These are phyloP conservation scores for Miscanthus lutarioriparius DNA, from an alignment of 176 grass and related monocot species.

Conservation along the genomic window DNA sequence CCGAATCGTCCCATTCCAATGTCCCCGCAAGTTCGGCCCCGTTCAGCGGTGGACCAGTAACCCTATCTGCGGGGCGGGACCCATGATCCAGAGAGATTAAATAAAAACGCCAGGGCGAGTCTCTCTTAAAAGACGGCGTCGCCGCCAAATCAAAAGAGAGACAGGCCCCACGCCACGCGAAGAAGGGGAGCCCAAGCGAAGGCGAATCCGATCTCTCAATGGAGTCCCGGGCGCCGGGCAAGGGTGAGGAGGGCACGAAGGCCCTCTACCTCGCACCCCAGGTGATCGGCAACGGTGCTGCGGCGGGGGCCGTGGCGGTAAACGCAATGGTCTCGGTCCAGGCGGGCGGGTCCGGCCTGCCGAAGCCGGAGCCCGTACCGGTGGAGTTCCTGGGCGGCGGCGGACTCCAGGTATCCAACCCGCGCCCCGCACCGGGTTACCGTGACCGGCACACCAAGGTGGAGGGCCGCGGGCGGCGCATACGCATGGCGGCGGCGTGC, in stretches of 20 bases:
- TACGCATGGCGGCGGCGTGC: slow-evolving; percentile 78
- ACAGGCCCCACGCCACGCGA: too few relatives aligned
- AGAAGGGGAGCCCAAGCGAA: slow-evolving; percentile 6
- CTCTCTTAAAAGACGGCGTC: slow-evolving; percentile 2
- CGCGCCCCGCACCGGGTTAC: slow-evolving; percentile 45
- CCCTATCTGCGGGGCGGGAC: slow-evolving; percentile 28
- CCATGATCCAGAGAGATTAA: slow-evolving; percentile 23
- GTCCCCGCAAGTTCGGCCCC: neutral
- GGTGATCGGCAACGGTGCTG: slow-evolving; percentile 10
- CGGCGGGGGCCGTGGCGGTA: slow-evolving; percentile 5
- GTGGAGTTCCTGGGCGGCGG: slow-evolving; percentile 52
- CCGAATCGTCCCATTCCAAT: slow-evolving; percentile 4
- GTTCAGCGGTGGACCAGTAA: slow-evolving; percentile 28
- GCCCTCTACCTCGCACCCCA: slow-evolving; percentile 2
- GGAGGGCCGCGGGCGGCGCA: slow-evolving; percentile 86
- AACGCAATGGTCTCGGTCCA: slow-evolving; percentile 15
- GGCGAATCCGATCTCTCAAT: slow-evolving; percentile 38
- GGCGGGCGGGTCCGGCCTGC: slow-evolving; percentile 43
- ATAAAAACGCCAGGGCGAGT: neutral
- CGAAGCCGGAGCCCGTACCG: slow-evolving; percentile 64
- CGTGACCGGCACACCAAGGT: slow-evolving; percentile 91
- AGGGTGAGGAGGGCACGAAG: slow-evolving; percentile 29
- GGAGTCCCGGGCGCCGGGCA: slow-evolving; percentile 36
- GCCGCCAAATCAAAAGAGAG: slow-evolving; percentile 37
- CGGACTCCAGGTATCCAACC: slow-evolving; percentile 35